Conservation (phyloP, 192 early-diverging fungal genomes). For the Coemansia sp. region DNA sequence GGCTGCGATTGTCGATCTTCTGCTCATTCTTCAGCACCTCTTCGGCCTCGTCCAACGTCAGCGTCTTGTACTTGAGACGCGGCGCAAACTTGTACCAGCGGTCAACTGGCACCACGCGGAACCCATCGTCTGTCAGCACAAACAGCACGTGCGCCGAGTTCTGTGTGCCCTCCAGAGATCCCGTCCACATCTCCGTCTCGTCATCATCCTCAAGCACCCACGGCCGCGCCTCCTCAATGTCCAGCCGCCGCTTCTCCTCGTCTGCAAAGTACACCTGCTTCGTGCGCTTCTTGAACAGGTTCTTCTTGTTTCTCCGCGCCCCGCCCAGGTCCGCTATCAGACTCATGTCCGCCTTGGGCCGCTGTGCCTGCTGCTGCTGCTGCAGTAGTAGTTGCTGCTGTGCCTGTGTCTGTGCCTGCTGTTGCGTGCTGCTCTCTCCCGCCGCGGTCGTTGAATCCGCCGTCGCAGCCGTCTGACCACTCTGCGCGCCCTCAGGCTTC, state of each 20-base stretch:
- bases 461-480: not conserved
- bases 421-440: not conserved
- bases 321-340: constrained; percentile 74
- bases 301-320: constrained; percentile 73
- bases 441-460: not conserved
- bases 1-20: constrained; percentile 31
- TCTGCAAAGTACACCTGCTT: constrained; percentile 74
- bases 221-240: constrained; percentile 71
- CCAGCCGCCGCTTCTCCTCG: constrained; percentile 68
- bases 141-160: constrained; percentile 70
- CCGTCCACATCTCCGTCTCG: constrained; percentile 64
- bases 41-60: constrained; percentile 77
- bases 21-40: constrained; percentile 58
- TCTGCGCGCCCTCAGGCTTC: constrained; percentile 9
- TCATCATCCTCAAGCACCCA: constrained; percentile 81
- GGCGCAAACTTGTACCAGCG: constrained; percentile 78
- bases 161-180: constrained; percentile 71
- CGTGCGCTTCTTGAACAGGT: constrained; percentile 79
- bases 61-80: constrained; percentile 62
- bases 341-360: constrained; percentile 58
- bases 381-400: not conserved
- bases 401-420: not conserved
- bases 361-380: constrained; percentile 14
- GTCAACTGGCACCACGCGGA: constrained; percentile 72
- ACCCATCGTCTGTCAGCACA: constrained; percentile 72